Percentiles rank a stretch among this genome's conserved stretches.
Conservation (phyloP, 2,329 filamentous ascomycete species). For the Colletotrichum abscissum region DNA sequence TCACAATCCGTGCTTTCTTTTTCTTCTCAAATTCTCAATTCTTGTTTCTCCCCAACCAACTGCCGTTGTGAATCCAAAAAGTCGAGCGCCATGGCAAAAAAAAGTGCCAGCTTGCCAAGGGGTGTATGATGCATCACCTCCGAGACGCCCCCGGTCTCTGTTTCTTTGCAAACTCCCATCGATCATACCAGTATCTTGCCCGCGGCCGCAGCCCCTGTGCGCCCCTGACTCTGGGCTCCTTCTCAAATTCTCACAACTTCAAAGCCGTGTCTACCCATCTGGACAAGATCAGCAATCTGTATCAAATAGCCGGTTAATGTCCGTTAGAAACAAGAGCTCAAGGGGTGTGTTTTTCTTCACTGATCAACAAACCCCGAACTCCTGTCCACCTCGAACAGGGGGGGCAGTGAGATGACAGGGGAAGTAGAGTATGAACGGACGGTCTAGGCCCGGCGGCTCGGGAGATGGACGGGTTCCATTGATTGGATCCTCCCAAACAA, state of each 20-base stretch:
- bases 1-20: background rate
- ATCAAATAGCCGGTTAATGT: background rate
- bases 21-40: background rate
- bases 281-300: constrained; percentile 16
- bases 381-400: background rate
- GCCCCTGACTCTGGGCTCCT: background rate
- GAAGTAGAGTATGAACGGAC: background rate
- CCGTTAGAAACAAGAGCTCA: background rate
- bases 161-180: background rate
- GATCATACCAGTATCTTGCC: background rate
- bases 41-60: background rate
- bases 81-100: background rate
- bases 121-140: background rate
- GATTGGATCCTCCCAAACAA: constrained; percentile 2
- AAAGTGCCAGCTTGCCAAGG: background rate
- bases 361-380: constrained; percentile 5
- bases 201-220: background rate
- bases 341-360: background rate
- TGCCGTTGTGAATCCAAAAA: background rate
- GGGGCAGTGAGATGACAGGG: background rate
- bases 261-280: constrained; percentile 21
- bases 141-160: background rate
- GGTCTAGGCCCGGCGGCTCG: constrained; percentile 22
- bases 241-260: background rate
- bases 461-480: constrained; percentile 9